A percentile compares a stretch with the other conserved stretches of the same genome.
phyloP scores from a whole-genome alignment of 1,284 basidiomycete species.

The Phenoliferia sp. region DNA sequence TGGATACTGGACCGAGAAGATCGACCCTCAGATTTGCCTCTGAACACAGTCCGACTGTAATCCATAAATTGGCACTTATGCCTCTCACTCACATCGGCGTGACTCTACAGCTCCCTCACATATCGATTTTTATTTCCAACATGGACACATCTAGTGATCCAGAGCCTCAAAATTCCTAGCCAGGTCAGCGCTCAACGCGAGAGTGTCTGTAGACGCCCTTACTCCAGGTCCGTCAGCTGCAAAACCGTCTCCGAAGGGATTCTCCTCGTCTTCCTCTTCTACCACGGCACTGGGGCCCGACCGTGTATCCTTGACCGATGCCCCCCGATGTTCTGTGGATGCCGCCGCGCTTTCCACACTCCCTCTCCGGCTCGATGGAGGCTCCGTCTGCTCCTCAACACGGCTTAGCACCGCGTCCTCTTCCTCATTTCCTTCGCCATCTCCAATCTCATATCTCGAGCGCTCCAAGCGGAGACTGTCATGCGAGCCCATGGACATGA shows the following conservation, averaged over 20 bases:
- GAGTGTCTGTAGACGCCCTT: conserved; percentile 21
- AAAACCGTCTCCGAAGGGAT: background rate
- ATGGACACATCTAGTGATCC: background rate
- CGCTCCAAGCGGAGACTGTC: background rate
- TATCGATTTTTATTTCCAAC: too few species aligned
- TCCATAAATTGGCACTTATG: too few species aligned
- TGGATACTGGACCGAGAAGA: too few species aligned
- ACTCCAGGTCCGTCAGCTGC: conserved; percentile 7
- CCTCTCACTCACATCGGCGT: too few species aligned
- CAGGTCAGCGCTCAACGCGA: conserved; percentile 16
- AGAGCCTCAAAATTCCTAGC: conserved; percentile 16
- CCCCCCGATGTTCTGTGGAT: too few species aligned
- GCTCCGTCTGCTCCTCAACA: background rate
- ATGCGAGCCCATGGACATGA: background rate
- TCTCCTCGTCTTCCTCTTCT: conserved; percentile 1
- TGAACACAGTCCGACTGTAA: too few species aligned
- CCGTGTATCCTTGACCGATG: conserved; percentile 3
- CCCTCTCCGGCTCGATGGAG: background rate
- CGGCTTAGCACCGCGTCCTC: background rate
- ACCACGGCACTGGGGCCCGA: too few species aligned
- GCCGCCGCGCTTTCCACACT: background rate
- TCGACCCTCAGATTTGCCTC: too few species aligned
- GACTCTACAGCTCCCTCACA: too few species aligned
- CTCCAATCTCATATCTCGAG: background rate
- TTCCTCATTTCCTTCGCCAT: background rate